A percentile compares a stretch with the other conserved stretches of the same genome.
Conservation (phyloP, 192 early-diverging fungal genomes). For the Linnemannia schmuckeri region DNA sequence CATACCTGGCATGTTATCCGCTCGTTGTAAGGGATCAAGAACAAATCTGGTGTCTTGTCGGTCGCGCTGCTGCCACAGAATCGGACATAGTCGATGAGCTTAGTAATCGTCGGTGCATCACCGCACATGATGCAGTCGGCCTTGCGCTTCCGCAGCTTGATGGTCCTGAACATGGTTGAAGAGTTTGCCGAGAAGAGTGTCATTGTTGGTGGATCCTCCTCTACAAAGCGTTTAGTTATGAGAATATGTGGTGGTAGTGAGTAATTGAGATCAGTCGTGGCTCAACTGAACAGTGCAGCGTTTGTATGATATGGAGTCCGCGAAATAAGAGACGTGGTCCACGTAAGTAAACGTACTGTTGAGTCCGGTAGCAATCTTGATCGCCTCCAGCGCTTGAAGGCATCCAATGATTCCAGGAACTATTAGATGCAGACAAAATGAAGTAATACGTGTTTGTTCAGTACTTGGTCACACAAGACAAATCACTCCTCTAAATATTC, state of each 20-base stretch:
- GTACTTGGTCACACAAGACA: neutral
- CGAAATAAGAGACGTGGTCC: too few relatives aligned
- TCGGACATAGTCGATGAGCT: constrained; percentile 91
- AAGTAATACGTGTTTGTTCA: neutral
- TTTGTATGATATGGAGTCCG: neutral
- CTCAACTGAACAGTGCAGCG: neutral
- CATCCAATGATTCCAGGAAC: constrained; percentile 95
- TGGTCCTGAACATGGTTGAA: constrained; percentile 79
- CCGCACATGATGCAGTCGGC: constrained; percentile 89
- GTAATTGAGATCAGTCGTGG: neutral
- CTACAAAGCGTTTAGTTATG: constrained; percentile 10
- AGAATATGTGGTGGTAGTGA: neutral
- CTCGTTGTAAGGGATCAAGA: constrained; percentile 31
- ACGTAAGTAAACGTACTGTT: constrained; percentile 42
- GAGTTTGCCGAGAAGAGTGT: constrained; percentile 84
- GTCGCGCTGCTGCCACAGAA: constrained; percentile 88
- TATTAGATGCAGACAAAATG: constrained; percentile 11
- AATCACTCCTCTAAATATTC: neutral
- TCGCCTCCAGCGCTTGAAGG: constrained; percentile 91
- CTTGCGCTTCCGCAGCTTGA: constrained; percentile 82
- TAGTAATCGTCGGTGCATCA: constrained; percentile 80
- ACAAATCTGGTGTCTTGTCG: constrained; percentile 72
- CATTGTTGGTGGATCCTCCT: constrained; percentile 70
- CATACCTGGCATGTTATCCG: constrained; percentile 41
- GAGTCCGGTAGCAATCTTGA: constrained; percentile 85